phyloP scores from a whole-genome alignment of 768 basidiomycete species.

The Boletus rex-veris region DNA sequence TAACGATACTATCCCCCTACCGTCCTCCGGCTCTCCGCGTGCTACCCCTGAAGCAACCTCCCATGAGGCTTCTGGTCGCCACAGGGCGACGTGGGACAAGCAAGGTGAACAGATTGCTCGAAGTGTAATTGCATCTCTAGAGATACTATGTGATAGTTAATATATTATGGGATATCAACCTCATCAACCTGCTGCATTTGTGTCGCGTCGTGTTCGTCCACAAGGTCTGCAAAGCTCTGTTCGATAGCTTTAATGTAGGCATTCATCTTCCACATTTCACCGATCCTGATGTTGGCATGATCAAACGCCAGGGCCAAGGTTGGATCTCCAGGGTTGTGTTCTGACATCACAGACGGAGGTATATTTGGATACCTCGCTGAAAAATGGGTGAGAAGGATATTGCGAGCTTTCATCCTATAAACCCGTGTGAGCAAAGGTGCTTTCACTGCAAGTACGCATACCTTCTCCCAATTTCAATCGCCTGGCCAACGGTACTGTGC shows the following conservation, averaged over 20 bases:
- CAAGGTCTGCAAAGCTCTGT: constrained; percentile 52
- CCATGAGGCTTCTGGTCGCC: constrained; percentile 1
- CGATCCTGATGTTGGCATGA: constrained; percentile 63
- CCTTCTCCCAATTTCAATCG: constrained; percentile 72
- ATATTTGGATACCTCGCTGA: constrained; percentile 91
- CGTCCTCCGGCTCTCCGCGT: constrained; percentile 14
- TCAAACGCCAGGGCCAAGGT: constrained; percentile 80
- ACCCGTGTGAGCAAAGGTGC: background rate
- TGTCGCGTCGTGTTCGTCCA: constrained; percentile 37
- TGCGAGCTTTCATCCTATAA: constrained; percentile 76
- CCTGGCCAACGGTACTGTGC: constrained; percentile 90
- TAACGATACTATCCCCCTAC: constrained; percentile 30
- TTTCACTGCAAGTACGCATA: constrained; percentile 30
- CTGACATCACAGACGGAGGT: constrained; percentile 43
- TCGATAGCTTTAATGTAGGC: constrained; percentile 71
- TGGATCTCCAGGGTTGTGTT: constrained; percentile 33
- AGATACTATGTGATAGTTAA: constrained; percentile 20
- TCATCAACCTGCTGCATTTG: constrained; percentile 15
- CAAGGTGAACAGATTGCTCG: constrained; percentile 43
- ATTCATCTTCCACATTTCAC: constrained; percentile 85
- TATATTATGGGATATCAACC: constrained; percentile 19
- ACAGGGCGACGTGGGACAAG: constrained; percentile 20
- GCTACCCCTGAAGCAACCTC: constrained; percentile 4
- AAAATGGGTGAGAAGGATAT: constrained; percentile 92
- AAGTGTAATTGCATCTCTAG: constrained; percentile 54